Percentiles rank a stretch among this genome's conserved stretches.
Conservation (phyloP, 2,329 filamentous ascomycete species). For the Emergomyces pasteurianus region DNA sequence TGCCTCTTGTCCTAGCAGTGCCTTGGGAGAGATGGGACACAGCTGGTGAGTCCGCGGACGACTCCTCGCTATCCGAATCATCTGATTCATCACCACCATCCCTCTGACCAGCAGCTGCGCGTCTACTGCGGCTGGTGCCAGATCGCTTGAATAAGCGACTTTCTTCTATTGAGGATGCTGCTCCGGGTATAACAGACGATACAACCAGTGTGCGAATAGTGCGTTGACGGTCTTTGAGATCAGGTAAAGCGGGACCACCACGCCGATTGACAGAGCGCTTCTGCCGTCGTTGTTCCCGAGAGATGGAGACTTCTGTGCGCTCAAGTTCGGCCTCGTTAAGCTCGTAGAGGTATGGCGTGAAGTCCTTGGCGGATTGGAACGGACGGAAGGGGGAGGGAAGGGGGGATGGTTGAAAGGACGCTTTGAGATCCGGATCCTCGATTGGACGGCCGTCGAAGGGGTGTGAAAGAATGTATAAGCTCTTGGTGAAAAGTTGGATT, state of each 20-base stretch:
- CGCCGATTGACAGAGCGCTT: conserved; percentile 91
- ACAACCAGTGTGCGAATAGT: conserved; percentile 89
- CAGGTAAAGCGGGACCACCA: conserved; percentile 85
- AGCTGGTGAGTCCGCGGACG: conserved; percentile 72
- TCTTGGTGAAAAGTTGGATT: conserved; percentile 84
- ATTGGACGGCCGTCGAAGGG: conserved; percentile 88
- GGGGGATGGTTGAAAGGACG: conserved; percentile 76
- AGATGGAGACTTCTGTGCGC: conserved; percentile 81
- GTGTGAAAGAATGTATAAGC: conserved; percentile 84
- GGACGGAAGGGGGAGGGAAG: conserved; percentile 74
- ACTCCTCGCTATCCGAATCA: conserved; percentile 85
- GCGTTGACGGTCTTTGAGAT: conserved; percentile 85
- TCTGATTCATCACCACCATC: conserved; percentile 65
- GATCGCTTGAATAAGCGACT: conserved; percentile 77
- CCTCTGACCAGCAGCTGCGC: conserved; percentile 43
- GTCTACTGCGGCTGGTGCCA: conserved; percentile 49
- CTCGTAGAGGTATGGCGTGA: conserved; percentile 85
- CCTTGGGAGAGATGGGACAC: conserved; percentile 56
- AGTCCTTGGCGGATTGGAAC: conserved; percentile 87
- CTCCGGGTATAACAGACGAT: conserved; percentile 82
- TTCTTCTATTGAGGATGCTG: conserved; percentile 66
- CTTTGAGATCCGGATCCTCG: conserved; percentile 79
- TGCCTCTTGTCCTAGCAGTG: conserved; percentile 73
- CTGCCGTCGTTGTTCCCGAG: conserved; percentile 83
- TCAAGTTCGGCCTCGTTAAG: conserved; percentile 84